phyloP scores from a whole-genome alignment of 352 stramenopile genomes.

The Achlya hypogyna region DNA sequence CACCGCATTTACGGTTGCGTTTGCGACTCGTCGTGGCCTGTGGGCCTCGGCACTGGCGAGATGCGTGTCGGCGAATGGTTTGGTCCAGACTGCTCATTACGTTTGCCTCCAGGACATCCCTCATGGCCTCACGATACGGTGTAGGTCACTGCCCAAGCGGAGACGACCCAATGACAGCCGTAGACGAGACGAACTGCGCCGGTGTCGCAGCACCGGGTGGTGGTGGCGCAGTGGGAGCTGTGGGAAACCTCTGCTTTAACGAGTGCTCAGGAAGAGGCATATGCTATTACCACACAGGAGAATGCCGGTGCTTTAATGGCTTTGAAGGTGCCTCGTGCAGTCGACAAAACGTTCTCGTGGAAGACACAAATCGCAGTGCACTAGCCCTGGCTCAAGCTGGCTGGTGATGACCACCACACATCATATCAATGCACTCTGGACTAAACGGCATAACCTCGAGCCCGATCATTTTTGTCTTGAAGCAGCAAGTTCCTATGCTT shows the following conservation, averaged over 20 bases:
- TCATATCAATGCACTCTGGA: no score
- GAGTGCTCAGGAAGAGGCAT: slow-evolving; percentile 7
- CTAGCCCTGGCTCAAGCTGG: neutral
- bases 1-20: slow-evolving; percentile 65
- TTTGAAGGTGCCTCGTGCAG: neutral
- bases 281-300: slow-evolving; percentile 5
- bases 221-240: slow-evolving; percentile 25
- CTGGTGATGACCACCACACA: slow-evolving; percentile 1
- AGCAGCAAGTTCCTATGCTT: no score
- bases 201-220: slow-evolving; percentile 34
- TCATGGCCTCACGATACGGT: neutral
- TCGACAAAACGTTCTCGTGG: neutral
- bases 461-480: no score
- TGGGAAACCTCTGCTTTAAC: slow-evolving; percentile 40
- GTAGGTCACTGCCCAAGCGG: slow-evolving; percentile 76
- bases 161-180: slow-evolving; percentile 72
- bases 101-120: slow-evolving; percentile 26
- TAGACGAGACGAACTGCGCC: slow-evolving; percentile 81
- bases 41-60: slow-evolving; percentile 59
- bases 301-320: neutral
- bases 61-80: slow-evolving; percentile 84
- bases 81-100: slow-evolving; percentile 71
- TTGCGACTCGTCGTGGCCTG: slow-evolving; percentile 67
- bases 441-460: no score
- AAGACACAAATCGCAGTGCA: neutral